phyloP scores from a whole-genome alignment of 352 stramenopile species.

The Phytophthora sp. region DNA sequence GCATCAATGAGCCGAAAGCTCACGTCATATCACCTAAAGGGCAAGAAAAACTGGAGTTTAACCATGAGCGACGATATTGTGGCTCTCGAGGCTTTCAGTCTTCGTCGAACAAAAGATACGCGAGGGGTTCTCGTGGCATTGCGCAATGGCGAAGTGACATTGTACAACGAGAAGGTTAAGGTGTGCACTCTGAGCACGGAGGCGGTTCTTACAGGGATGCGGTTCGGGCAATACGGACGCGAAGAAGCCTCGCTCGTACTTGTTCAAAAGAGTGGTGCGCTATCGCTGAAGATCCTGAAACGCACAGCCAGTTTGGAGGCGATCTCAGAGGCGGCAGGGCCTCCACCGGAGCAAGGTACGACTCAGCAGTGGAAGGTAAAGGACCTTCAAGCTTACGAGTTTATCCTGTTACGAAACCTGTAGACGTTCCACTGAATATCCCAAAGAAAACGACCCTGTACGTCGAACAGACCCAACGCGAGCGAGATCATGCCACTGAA shows the following conservation, averaged over 20 bases:
- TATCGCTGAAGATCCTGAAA: conserved; percentile 91
- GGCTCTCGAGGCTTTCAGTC: conserved; percentile 76
- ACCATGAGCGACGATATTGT: conserved; percentile 86
- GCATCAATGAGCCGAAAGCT: conserved; percentile 89
- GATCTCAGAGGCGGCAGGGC: conserved; percentile 72
- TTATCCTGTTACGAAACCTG: background rate
- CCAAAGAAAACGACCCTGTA: conserved; percentile 95
- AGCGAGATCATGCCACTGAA: conserved; percentile 88
- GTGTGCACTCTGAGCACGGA: conserved; percentile 78
- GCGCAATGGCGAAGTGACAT: conserved; percentile 80
- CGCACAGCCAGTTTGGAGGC: conserved; percentile 82
- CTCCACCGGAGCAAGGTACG: conserved; percentile 87
- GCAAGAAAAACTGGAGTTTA: conserved; percentile 92
- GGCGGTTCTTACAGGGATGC: conserved; percentile 71
- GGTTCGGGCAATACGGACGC: conserved; percentile 88
- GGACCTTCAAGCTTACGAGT: too few relatives aligned
- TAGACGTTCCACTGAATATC: conserved; percentile 92
- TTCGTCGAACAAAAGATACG: conserved; percentile 77
- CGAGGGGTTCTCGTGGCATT: conserved; percentile 86
- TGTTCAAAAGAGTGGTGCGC: conserved; percentile 76
- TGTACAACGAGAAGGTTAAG: conserved; percentile 92
- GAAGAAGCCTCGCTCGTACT: conserved; percentile 89
- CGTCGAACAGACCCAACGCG: conserved; percentile 92
- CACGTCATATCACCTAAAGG: conserved; percentile 90
- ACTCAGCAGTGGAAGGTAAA: too few relatives aligned